Base-by-base conservation (phyloP, 345 rosid species). In the Euphorbia pulcherrima region DNA sequence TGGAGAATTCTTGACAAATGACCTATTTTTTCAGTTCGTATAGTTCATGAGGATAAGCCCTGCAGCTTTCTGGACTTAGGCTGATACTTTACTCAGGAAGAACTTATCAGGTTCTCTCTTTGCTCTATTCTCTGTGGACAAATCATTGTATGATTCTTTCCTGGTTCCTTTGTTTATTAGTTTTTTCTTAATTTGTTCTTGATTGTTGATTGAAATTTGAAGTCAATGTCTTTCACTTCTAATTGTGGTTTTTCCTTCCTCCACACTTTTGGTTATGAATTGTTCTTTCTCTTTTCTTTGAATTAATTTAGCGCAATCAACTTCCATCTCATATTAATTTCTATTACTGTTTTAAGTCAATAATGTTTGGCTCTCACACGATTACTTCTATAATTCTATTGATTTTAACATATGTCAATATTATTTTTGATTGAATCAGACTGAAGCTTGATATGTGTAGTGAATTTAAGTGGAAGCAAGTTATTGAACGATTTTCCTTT, bases 81-180 rank as follows among this genome's bases (percentile, higher is more conserved):
- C 92, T 70, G 85, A 88, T 70, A 95, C 97, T 74, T 74, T 94
- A 68, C 87, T 94, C 65, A 72, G 93, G 21, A 94, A 94, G 86
- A 80, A 83, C 90, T 65, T 87, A 69, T 71, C 99, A 91, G 96
- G 99, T 62, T 90, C 37, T 37, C 47, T 64, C 12, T 30, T 35
- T 54, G 69, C 33, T 55, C 28, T 11, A 18, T n/a, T n/a, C n/a
- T n/a, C n/a, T n/a, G n/a, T n/a, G n/a, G n/a, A n/a, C n/a, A n/a
- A n/a, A n/a, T n/a, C n/a, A 55, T 13, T 57, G n/a, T 7, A n/a
- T 13, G 44, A n/a, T 14, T 16, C 8, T 26, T n/a, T n/a, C n/a
- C n/a, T n/a, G n/a, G n/a, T 62, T 60, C 14, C 27, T 39, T 62
- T 62, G 35, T 62, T 24, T 6, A 11, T 13, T 62, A 50, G 41